These are phyloP conservation scores for Arthrobotrys entomopaga DNA, from an alignment of 2,329 filamentous ascomycete genomes.

Conservation along the genomic window DNA sequence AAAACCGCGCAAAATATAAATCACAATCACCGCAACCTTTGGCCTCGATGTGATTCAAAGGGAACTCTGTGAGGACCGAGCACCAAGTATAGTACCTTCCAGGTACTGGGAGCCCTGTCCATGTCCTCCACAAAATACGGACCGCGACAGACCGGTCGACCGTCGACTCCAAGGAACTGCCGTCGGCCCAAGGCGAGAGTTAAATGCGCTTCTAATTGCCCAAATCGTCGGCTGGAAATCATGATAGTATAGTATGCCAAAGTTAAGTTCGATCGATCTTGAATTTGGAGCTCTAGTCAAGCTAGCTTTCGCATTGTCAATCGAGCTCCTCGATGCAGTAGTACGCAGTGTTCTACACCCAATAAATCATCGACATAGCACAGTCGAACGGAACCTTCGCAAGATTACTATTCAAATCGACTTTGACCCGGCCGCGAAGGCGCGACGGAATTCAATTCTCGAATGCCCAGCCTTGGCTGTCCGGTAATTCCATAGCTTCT, in stretches of 20 bases:
- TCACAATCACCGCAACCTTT: too few relatives aligned
- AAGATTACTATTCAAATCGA: neutral
- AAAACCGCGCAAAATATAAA: too few relatives aligned
- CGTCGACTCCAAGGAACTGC: neutral
- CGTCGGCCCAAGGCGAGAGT: neutral
- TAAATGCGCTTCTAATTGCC: slow-evolving; percentile 37
- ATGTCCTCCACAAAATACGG: too few relatives aligned
- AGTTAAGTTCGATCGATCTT: neutral
- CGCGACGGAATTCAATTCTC: neutral
- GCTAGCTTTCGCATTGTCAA: slow-evolving; percentile 11
- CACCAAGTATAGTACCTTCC: too few relatives aligned
- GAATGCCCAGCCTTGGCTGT: too few relatives aligned
- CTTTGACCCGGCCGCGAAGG: neutral
- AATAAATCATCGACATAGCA: neutral
- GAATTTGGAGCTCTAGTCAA: slow-evolving; percentile 29
- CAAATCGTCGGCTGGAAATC: neutral
- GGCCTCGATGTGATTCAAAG: neutral
- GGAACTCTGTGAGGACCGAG: neutral
- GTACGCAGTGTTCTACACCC: neutral
- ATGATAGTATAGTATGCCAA: neutral
- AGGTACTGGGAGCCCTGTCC: neutral
- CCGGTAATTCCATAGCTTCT: neutral
- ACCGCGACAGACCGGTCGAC: neutral
- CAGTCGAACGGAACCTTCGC: neutral
- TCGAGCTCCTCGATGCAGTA: slow-evolving; percentile 41